Evolutionary conservation across 371 early-diverging fungal species (phyloP), one percentile per base, ranked within the genome.

Genomic region (Batkoa obscura): DNA sequence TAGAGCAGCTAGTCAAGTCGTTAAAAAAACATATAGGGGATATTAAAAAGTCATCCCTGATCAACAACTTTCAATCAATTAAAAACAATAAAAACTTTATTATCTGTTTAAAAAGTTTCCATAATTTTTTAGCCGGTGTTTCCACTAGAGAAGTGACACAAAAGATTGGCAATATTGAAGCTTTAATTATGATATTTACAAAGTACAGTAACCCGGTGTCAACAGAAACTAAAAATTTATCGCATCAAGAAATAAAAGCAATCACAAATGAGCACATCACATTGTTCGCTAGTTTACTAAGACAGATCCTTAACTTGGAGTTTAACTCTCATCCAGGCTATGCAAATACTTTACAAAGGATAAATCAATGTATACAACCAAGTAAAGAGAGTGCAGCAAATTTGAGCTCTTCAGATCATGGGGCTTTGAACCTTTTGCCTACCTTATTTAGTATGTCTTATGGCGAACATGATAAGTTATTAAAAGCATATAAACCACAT

Each of bases 141-240:
- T 23, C 23, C 23, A 23, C 35, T 12, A 39, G 30, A 12, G 15
- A 33, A 9, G 42, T 53, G 15, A 13, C 9, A 35, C 37, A 41
- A 23, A 36, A 39, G 36, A 39, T 53, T 35, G 53, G 53, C 3
- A 53, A 53, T 39, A 53, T 53, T 15, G 53, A 53, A 39, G 53
- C 53, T 8, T 6, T 53, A 6, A 41, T 53, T 36, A 53, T 53
- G 53, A 36, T 35, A 33, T 53, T 53, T 34, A 53, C 38, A 12
- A 53, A 53, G 15, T 53, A 53, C 42, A 39, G 38, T 53, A 13
- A 12, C 10, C 39, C 12, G 30, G 30, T 13, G 38, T 35, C 38
- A 6, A n/a, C 34, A 8, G 53, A 12, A 6, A 8, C 53, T 10
- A 45, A 45, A 15, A 13, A 15, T 45, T 15, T 5, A 45, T 45